Conservation (phyloP, 768 basidiomycete species). For the Amanita polypyramis region DNA sequence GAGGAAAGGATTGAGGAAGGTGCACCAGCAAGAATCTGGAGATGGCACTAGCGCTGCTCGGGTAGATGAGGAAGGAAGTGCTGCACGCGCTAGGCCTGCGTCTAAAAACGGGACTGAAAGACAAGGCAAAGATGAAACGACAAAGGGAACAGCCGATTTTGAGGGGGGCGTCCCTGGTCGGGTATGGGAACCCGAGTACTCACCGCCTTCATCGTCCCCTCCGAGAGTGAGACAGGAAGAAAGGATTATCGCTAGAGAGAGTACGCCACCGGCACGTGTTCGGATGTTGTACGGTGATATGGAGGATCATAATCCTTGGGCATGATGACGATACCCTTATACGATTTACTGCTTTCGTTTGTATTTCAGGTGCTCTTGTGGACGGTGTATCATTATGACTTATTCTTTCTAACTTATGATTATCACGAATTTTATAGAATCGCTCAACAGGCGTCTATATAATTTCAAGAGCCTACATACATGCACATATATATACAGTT, state of each 20-base stretch:
- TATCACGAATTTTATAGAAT: background rate
- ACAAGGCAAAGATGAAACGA: constrained; percentile 16
- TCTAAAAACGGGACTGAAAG: constrained; percentile 12
- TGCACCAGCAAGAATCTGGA: constrained; percentile 42
- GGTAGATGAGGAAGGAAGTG: constrained; percentile 18
- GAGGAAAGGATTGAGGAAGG: constrained; percentile 33
- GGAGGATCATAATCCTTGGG: constrained; percentile 52
- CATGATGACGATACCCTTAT: constrained; percentile 19
- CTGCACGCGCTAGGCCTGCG: constrained; percentile 32
- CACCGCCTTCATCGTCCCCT: background rate
- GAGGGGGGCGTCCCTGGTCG: background rate
- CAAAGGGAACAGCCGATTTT: constrained; percentile 15
- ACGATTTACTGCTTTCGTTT: constrained; percentile 11
- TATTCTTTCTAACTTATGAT: background rate
- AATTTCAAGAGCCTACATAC: background rate
- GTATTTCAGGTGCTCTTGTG: constrained; percentile 8
- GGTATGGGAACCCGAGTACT: background rate
- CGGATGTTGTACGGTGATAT: constrained; percentile 29
- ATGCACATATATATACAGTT: background rate
- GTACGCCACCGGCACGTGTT: constrained; percentile 38
- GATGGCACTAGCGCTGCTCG: constrained; percentile 24
- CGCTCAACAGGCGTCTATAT: no score
- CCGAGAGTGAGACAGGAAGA: background rate
- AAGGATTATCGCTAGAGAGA: constrained; percentile 21
- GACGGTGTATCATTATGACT: background rate